Conservation (phyloP, 2,329 filamentous ascomycete species). For the Xylariaceae sp. region DNA sequence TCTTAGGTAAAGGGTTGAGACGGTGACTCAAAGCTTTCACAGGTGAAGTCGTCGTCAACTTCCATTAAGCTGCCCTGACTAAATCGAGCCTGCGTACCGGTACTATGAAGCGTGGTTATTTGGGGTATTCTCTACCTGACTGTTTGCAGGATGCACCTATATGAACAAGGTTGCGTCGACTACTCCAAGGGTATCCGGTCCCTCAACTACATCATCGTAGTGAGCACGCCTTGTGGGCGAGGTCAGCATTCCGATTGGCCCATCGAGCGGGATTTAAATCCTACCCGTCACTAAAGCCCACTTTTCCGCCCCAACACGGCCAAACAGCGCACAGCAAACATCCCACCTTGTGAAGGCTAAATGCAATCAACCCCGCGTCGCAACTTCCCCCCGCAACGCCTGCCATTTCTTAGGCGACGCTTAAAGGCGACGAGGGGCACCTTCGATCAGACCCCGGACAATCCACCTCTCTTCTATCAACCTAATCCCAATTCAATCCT, state of each 20-base stretch:
- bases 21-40: not conserved
- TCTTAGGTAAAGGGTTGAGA: not conserved
- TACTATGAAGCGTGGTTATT: not conserved
- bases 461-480: conserved; percentile 9
- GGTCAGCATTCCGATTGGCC: conserved; percentile 8
- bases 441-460: conserved; percentile 3
- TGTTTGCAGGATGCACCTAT: not conserved
- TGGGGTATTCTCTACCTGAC: not conserved
- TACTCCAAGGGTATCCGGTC: not conserved
- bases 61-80: not conserved
- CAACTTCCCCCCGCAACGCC: conserved; percentile 12
- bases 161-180: not conserved
- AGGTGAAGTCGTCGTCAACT: too few species aligned
- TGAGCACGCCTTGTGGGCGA: conserved; percentile 9
- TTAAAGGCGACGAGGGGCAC: conserved; percentile 19
- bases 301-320: conserved; percentile 1
- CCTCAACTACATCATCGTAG: not conserved
- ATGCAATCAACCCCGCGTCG: conserved; percentile 7
- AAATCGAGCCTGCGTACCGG: not conserved
- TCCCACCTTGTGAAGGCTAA: not conserved
- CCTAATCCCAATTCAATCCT: conserved; percentile 1
- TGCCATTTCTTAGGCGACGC: conserved; percentile 1
- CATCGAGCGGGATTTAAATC: conserved; percentile 15
- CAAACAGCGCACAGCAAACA: not conserved
- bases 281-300: conserved; percentile 8